Conservation (phyloP, 768 basidiomycete species). For the Lactarius deliciosus region DNA sequence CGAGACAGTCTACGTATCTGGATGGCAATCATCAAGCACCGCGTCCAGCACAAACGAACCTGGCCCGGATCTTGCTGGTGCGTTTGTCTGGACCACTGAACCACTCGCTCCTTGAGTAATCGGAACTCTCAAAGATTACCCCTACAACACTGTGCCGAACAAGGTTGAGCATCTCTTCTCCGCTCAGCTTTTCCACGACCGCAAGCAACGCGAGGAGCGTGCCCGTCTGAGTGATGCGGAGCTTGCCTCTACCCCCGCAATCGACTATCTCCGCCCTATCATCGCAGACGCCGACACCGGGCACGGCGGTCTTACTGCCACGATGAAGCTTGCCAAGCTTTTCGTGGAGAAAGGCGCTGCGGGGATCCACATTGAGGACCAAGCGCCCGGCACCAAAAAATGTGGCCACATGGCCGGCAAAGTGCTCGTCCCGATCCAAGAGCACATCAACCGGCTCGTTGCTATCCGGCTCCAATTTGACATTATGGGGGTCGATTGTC, state of each 20-base stretch:
- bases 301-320: constrained; percentile 95
- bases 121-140: constrained; percentile 65
- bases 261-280: constrained; percentile 93
- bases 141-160: constrained; percentile 97
- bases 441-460: constrained; percentile 97
- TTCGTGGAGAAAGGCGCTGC: constrained; percentile 99
- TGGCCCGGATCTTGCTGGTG: constrained; percentile 96
- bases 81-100: constrained; percentile 28
- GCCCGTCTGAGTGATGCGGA: constrained; percentile 67
- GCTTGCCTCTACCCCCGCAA: constrained; percentile 61
- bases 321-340: constrained; percentile 98
- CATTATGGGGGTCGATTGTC: constrained; percentile 96
- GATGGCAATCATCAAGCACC: constrained; percentile 93
- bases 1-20: constrained; percentile 98
- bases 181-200: constrained; percentile 98
- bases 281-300: constrained; percentile 98
- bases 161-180: constrained; percentile 98
- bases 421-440: constrained; percentile 94
- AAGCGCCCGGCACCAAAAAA: constrained; percentile 97
- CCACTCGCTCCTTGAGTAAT: constrained; percentile 4
- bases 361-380: constrained; percentile 97
- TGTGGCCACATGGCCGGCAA: constrained; percentile 94
- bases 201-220: constrained; percentile 87
- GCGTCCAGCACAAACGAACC: constrained; percentile 94
- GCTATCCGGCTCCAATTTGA: constrained; percentile 97